Evolutionary conservation across 768 basidiomycete species (phyloP).

Genomic region (Fomitopsis pulvina): DNA sequence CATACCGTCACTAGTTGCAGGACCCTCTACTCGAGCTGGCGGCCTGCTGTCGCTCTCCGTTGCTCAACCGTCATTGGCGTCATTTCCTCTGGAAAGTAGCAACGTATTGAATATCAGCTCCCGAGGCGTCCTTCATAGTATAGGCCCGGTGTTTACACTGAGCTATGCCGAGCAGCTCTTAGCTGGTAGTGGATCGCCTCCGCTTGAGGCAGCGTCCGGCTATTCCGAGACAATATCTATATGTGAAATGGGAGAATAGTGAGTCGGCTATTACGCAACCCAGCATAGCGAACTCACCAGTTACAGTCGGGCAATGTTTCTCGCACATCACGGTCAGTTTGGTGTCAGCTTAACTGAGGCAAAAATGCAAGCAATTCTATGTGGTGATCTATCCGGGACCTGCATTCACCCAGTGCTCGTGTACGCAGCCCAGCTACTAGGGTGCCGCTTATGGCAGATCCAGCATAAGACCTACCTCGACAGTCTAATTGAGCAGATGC

Average conservation of each 20-base stretch:
- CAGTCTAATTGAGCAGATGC: conserved; percentile 10
- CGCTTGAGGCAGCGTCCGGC: no score
- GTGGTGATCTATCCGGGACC: conserved; percentile 17
- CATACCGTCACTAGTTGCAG: no score
- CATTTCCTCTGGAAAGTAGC: no score
- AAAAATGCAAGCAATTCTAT: conserved; percentile 19
- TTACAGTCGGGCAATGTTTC: conserved; percentile 16
- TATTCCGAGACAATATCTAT: not conserved
- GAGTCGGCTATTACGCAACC: not conserved
- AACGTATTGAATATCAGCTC: no score
- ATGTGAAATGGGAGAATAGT: conserved; percentile 14
- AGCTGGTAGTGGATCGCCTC: no score
- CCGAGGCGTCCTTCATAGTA: no score
- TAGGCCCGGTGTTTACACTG: no score
- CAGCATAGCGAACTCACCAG: not conserved
- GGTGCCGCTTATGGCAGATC: conserved; percentile 18
- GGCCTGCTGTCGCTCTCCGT: no score
- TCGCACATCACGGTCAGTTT: conserved; percentile 16
- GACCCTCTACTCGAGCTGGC: no score
- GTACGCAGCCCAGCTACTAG: conserved; percentile 18
- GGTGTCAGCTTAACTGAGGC: conserved; percentile 13
- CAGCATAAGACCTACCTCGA: conserved; percentile 4
- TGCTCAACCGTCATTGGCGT: no score
- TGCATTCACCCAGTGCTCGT: conserved; percentile 19
- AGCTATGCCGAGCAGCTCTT: no score